phyloP scores from a whole-genome alignment of 208 protist species.

The Acanthamoeba healyi region DNA sequence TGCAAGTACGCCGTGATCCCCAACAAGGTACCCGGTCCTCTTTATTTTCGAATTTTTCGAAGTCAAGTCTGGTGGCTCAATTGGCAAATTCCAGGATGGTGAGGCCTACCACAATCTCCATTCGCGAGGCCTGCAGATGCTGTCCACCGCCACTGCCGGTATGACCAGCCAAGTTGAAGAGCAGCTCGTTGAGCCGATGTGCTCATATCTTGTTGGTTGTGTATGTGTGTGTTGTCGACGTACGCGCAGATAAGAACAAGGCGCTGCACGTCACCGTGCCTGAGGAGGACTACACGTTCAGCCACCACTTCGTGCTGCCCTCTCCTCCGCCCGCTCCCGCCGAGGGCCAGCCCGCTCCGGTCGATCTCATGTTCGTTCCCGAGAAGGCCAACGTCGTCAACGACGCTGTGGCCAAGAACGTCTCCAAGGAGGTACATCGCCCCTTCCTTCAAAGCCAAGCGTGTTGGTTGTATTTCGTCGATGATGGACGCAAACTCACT shows the following conservation, averaged over 20 bases:
- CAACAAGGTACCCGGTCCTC: slow-evolving; percentile 13
- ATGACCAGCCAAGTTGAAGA: too few species aligned
- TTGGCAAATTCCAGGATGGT: slow-evolving; percentile 14
- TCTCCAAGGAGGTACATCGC: slow-evolving; percentile 61
- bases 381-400: slow-evolving; percentile 35
- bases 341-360: slow-evolving; percentile 26
- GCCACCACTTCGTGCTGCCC: slow-evolving; percentile 66
- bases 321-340: slow-evolving; percentile 27
- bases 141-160: slow-evolving; percentile 43
- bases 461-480: not conserved
- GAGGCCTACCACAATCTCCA: slow-evolving; percentile 73
- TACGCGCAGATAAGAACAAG: slow-evolving; percentile 71
- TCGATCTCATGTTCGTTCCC: slow-evolving; percentile 51
- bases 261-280: slow-evolving; percentile 56
- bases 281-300: slow-evolving; percentile 51
- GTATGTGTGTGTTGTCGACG: not conserved
- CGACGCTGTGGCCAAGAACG: slow-evolving; percentile 27
- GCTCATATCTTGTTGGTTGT: too few species aligned
- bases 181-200: too few species aligned
- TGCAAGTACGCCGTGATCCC: slow-evolving; percentile 71
- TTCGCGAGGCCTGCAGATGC: slow-evolving; percentile 59
- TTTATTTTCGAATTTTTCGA: not conserved
- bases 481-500: not conserved
- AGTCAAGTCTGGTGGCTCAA: too few species aligned
- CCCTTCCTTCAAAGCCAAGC: not conserved